Base-by-base conservation (phyloP, 2,329 filamentous ascomycete species). In the Stagonosporopsis chrysanthemi region DNA sequence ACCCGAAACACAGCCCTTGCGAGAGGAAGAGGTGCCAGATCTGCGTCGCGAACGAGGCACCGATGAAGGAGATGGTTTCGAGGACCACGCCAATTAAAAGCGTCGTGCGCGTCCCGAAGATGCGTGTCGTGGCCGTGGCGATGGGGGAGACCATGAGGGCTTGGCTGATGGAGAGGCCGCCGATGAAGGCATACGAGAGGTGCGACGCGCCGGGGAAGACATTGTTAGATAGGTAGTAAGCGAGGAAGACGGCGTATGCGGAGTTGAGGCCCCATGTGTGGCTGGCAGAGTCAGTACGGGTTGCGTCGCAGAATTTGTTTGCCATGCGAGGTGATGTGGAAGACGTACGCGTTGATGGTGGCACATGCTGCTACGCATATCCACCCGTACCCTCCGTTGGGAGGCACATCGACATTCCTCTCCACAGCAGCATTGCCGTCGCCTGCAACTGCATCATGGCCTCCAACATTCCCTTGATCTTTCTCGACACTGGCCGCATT, bases 211-310 rank as follows among this genome's bases (percentile, higher is more conserved):
- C 85, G 0, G 86, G 83, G 61, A 90, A 92, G 22, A 82, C 80
- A 49, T 86, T 79, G 45, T 83, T 83, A 17, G 82, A 79, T 53
- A 94, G 83, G 78, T 94, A 95, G 60, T 72, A 64, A 15, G 91
- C 88, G 14, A 94, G 85, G 62, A 89, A 91, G 55, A 92, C 87
- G 72, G 90, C 90, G 78, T 84, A 90, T 2, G 84, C 82, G 53
- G 84, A 86, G 71, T 91, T 92, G 59, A 92, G 78, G 7, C 89
- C 89, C 89, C 89, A 92, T 1, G 89, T 91, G 69, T 91, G 88
- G 7, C 82, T 60, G 82, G 29, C 9, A 31, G 5, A 41, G 49
- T 69, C 52, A 69, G 63, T 50, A 26, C 22, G 36, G 36, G 7
- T 22, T 6, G 28, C 14, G 28, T 8, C 23, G 24, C 8, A 17